Evolutionary conservation across 139 green algal species (phyloP).

Genomic region (Coelastrella sp.): DNA sequence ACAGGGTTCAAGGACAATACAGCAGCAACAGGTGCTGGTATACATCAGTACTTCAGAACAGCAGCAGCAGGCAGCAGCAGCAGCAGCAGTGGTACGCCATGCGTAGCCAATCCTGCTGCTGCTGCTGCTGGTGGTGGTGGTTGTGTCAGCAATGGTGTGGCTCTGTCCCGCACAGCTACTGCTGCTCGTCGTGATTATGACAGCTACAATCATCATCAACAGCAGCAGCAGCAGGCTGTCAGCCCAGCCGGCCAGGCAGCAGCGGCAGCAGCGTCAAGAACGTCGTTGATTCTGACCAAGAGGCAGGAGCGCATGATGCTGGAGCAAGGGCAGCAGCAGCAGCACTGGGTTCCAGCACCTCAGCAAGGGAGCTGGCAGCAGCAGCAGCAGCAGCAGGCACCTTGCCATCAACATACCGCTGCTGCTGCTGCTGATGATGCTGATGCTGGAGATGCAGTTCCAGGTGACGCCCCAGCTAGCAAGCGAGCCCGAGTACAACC

Average conservation of each 20-base stretch:
- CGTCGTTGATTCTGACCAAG: conserved; percentile 5
- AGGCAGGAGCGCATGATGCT: conserved; percentile 15
- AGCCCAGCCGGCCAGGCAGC: conserved; percentile 5
- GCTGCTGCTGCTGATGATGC: background rate
- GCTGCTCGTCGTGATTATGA: background rate
- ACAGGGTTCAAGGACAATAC: conserved; percentile 56
- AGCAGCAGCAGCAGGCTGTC: background rate
- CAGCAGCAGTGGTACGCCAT: conserved; percentile 1
- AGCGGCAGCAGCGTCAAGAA: background rate
- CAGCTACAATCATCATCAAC: conserved; percentile 9
- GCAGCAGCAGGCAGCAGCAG: conserved; percentile 30
- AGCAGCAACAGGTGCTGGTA: background rate
- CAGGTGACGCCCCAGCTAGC: background rate
- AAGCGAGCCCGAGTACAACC: background rate
- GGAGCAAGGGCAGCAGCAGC: conserved; percentile 17
- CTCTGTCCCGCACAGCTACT: background rate
- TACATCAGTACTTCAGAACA: background rate
- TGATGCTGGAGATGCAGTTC: background rate
- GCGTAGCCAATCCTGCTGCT: no score
- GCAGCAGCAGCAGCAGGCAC: background rate
- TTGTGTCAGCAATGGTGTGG: background rate
- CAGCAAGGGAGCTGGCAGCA: conserved; percentile 21
- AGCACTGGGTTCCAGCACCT: background rate
- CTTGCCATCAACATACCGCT: background rate
- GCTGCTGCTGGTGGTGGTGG: conserved; percentile 4